A percentile compares a stretch with the other conserved stretches of the same genome.
Conservation (phyloP, 1,284 basidiomycete genomes). For the Trichosporon sp. region DNA sequence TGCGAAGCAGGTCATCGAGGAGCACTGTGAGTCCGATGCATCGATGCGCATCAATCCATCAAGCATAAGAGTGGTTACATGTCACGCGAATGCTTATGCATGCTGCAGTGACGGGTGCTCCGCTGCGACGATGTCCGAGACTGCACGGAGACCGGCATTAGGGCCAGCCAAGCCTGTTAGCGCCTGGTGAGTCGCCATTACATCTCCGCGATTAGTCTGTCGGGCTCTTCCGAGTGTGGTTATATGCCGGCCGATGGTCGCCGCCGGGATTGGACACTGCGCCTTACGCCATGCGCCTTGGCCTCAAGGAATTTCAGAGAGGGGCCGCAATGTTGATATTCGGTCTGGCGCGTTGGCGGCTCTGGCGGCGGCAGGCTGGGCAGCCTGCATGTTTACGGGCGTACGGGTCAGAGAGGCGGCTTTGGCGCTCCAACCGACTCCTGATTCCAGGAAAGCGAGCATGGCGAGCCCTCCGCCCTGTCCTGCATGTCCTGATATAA, state of each 20-base stretch:
- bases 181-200: not conserved
- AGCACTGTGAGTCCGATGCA: too few species aligned
- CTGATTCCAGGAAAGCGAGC: not conserved
- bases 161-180: not conserved
- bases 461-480: not conserved
- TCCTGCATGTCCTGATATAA: not conserved
- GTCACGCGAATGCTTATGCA: not conserved
- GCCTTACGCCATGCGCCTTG: not conserved
- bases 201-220: not conserved
- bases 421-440: conserved; percentile 2
- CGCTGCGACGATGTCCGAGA: not conserved
- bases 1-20: not conserved
- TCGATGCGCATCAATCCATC: too few species aligned
- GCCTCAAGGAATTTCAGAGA: not conserved
- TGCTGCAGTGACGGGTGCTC: not conserved
- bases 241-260: not conserved
- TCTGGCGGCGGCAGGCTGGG: not conserved
- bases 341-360: not conserved
- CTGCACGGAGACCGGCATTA: not conserved
- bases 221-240: not conserved
- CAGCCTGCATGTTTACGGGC: not conserved
- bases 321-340: not conserved
- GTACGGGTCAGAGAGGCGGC: not conserved
- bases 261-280: not conserved
- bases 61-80: not conserved